Conservation (phyloP, 129 eudicot species). For the Silybum marianum region DNA sequence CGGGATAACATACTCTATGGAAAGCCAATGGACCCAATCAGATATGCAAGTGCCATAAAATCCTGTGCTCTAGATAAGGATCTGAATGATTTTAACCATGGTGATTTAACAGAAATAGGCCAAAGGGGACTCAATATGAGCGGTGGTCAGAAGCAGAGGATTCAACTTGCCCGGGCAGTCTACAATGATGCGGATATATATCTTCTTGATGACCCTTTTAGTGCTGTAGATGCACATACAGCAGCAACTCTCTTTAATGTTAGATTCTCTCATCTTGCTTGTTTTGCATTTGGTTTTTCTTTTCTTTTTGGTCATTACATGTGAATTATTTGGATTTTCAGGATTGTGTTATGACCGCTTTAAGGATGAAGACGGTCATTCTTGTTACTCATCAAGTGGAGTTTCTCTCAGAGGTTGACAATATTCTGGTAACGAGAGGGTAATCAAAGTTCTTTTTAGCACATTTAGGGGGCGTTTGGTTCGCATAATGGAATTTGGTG, state of each 20-base stretch:
- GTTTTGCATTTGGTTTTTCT: not conserved
- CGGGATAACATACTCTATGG: conserved; percentile 73
- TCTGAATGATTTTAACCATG: conserved; percentile 51
- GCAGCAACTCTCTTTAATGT: conserved; percentile 71
- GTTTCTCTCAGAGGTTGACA: conserved; percentile 56
- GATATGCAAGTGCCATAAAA: conserved; percentile 52
- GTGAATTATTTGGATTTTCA: conserved; percentile 24
- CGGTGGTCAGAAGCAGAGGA: conserved; percentile 83
- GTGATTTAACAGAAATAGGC: conserved; percentile 78
- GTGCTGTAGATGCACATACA: conserved; percentile 88
- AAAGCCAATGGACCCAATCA: conserved; percentile 52
- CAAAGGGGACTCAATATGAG: conserved; percentile 78
- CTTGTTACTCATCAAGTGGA: conserved; percentile 80
- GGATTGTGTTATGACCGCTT: conserved; percentile 70
- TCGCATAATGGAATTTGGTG: no score
- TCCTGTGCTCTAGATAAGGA: conserved; percentile 69
- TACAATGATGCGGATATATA: conserved; percentile 66
- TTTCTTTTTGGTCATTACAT: not conserved
- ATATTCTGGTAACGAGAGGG: conserved; percentile 60
- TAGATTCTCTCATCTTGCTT: not conserved
- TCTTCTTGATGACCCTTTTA: conserved; percentile 78
- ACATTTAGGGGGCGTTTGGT: not conserved
- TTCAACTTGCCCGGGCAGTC: conserved; percentile 76
- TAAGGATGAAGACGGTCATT: conserved; percentile 54
- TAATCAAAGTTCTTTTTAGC: not conserved